phyloP scores from a whole-genome alignment of 306 rosid genomes.

The Pueraria montana region DNA sequence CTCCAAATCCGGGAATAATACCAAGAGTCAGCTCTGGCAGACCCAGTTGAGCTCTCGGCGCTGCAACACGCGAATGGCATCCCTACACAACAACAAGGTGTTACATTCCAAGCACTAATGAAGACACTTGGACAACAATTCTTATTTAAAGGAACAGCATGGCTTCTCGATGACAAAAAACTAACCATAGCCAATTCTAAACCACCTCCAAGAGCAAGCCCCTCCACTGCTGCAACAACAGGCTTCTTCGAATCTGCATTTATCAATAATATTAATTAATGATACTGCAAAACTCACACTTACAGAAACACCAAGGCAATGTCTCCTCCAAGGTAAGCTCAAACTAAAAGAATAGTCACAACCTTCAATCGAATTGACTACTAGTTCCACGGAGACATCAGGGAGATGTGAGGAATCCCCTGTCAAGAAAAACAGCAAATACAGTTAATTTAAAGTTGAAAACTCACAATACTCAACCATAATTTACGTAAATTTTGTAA shows the following conservation, averaged over 20 bases:
- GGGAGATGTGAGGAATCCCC: constrained; percentile 82
- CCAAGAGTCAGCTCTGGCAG: constrained; percentile 96
- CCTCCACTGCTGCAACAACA: constrained; percentile 89
- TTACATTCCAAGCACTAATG: constrained; percentile 28
- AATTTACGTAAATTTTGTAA: constrained; percentile 7
- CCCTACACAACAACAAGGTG: constrained; percentile 64
- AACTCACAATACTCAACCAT: not conserved
- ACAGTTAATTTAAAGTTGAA: constrained; percentile 12
- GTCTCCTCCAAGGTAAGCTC: constrained; percentile 34
- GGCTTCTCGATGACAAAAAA: constrained; percentile 38
- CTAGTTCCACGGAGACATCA: constrained; percentile 86
- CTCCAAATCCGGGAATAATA: constrained; percentile 97
- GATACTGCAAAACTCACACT: constrained; percentile 10
- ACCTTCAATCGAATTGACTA: constrained; percentile 91
- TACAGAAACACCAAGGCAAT: constrained; percentile 28
- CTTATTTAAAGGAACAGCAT: not conserved
- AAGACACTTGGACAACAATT: constrained; percentile 13
- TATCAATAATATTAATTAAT: constrained; percentile 36
- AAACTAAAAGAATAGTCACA: constrained; percentile 15
- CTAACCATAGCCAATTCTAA: constrained; percentile 95
- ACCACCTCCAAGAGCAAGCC: constrained; percentile 99
- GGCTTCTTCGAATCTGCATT: constrained; percentile 88
- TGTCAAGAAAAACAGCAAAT: constrained; percentile 48
- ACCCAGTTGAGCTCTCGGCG: constrained; percentile 89
- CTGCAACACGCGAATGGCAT: constrained; percentile 92